Percentiles rank a stretch among this genome's conserved stretches.
These are phyloP conservation scores for Ganoderma boninense DNA, from an alignment of 1,284 basidiomycete species.

Conservation along the genomic window DNA sequence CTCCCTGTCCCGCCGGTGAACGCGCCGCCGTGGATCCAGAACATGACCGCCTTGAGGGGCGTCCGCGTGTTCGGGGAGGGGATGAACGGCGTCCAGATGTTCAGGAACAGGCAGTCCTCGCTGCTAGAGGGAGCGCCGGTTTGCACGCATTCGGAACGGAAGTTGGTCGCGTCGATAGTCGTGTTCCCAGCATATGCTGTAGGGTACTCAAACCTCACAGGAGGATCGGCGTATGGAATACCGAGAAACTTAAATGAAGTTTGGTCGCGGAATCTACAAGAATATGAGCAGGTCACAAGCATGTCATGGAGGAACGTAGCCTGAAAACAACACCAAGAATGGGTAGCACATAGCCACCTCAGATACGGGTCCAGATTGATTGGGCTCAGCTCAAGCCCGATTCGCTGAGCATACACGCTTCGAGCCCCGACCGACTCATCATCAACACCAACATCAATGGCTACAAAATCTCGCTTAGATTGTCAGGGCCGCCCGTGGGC, in stretches of 20 bases:
- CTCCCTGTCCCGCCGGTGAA: slow-evolving; percentile 50
- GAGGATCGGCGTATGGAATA: slow-evolving; percentile 45
- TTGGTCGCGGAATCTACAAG: slow-evolving; percentile 44
- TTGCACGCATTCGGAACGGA: slow-evolving; percentile 43
- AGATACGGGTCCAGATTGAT: too few relatives aligned
- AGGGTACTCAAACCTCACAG: slow-evolving; percentile 44
- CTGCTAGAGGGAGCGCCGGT: slow-evolving; percentile 35
- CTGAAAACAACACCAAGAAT: background rate
- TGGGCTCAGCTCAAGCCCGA: too few relatives aligned
- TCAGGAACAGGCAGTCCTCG: slow-evolving; percentile 54
- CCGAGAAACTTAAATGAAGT: slow-evolving; percentile 47
- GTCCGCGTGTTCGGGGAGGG: slow-evolving; percentile 33
- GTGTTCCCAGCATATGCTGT: slow-evolving; percentile 38
- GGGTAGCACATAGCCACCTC: background rate
- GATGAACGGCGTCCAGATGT: slow-evolving; percentile 52
- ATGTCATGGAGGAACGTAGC: background rate
- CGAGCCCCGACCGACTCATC: too few relatives aligned
- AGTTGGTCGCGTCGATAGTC: slow-evolving; percentile 43
- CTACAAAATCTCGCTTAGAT: too few relatives aligned
- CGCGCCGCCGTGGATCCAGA: slow-evolving; percentile 57
- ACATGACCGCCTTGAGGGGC: slow-evolving; percentile 50
- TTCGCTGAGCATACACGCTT: too few relatives aligned
- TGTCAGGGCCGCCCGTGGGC: too few relatives aligned
- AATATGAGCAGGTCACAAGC: background rate
- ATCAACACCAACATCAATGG: too few relatives aligned